Evolutionary conservation across 176 grass and related monocot species (phyloP).

Genomic region (Lolium multiflorum): DNA sequence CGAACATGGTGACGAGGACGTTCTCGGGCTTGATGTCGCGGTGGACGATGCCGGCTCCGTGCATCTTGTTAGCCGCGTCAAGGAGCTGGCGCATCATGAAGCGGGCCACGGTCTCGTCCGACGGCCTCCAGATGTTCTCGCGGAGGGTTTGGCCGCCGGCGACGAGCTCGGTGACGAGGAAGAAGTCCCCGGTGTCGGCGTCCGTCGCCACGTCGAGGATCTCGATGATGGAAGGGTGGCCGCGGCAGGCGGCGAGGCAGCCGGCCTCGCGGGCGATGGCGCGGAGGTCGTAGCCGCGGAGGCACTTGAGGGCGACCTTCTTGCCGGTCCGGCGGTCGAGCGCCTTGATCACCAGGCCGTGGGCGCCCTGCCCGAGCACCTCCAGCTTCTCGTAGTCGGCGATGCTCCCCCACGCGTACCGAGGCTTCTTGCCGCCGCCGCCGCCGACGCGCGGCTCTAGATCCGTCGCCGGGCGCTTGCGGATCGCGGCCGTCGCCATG

Average conservation of each 20-base stretch:
- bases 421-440: not conserved
- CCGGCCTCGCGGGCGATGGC: not conserved
- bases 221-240: slow-evolving; percentile 1
- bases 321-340: not conserved
- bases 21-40: slow-evolving; percentile 48
- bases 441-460: not conserved
- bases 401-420: not conserved
- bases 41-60: slow-evolving; percentile 9
- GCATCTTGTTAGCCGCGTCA: not conserved
- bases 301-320: not conserved
- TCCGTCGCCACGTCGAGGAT: not conserved
- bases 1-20: slow-evolving; percentile 2
- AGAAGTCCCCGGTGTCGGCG: not conserved
- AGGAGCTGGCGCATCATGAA: not conserved
- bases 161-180: slow-evolving; percentile 2
- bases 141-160: not conserved
- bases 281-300: not conserved
- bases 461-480: slow-evolving; percentile 6
- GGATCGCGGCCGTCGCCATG: not conserved
- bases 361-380: not conserved
- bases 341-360: not conserved
- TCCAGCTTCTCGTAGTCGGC: not conserved
- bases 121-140: not conserved
- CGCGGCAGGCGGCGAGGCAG: not conserved
- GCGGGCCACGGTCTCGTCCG: not conserved